Evolutionary conservation across 352 stramenopile species (phyloP).

Genomic region (Pythium myriotylum): DNA sequence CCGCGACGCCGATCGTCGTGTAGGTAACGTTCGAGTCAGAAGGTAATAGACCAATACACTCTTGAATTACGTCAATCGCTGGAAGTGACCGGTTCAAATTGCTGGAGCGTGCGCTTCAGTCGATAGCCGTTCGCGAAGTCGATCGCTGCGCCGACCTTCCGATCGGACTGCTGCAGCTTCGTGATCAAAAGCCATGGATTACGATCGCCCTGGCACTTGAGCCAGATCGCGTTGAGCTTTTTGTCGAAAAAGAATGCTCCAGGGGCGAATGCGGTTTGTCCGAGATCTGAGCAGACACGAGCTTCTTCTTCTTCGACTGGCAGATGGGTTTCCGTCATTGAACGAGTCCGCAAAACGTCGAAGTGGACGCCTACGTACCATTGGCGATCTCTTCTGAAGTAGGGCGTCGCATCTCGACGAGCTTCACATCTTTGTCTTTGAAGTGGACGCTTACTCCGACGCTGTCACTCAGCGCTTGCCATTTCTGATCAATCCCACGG

Average conservation of each 20-base stretch:
- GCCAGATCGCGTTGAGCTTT: slow-evolving; percentile 62
- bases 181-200: slow-evolving; percentile 66
- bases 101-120: slow-evolving; percentile 63
- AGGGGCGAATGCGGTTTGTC: slow-evolving; percentile 4
- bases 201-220: slow-evolving; percentile 41
- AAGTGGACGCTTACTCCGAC: slow-evolving; percentile 73
- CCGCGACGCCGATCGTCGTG: slow-evolving; percentile 13
- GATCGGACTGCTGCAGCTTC: slow-evolving; percentile 69
- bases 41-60: background rate
- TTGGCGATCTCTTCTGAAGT: slow-evolving; percentile 36
- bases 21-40: background rate
- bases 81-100: slow-evolving; percentile 33
- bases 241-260: slow-evolving; percentile 84
- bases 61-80: background rate
- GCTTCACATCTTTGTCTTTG: slow-evolving; percentile 66
- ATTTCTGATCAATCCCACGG: too few species aligned
- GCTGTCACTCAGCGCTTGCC: slow-evolving; percentile 77
- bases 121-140: slow-evolving; percentile 86
- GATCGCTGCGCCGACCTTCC: slow-evolving; percentile 58
- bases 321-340: too few species aligned
- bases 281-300: slow-evolving; percentile 11
- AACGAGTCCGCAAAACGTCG: background rate
- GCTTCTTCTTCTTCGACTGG: slow-evolving; percentile 21
- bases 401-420: slow-evolving; percentile 61
- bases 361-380: background rate